Evolutionary conservation across 768 basidiomycete genomes (phyloP), one percentile per base, ranked within the genome.

Genomic region (Boletus rubescentipes): DNA sequence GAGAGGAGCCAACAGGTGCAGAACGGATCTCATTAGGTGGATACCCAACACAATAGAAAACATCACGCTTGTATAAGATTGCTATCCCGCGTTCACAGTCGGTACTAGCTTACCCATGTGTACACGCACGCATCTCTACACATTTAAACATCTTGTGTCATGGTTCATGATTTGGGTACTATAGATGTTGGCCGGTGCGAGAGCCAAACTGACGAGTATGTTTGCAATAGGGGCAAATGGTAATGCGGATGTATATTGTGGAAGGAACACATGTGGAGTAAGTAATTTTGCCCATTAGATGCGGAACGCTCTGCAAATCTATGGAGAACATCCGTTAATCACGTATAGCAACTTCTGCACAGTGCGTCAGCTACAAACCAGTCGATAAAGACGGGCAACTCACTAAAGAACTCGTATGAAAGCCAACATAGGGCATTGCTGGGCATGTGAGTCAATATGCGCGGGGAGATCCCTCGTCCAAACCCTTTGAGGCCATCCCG

Each of bases 351-450:
- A 78, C 83, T 72, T 87, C 85, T 87, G 72, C 54, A 66, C 60
- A 51, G 32, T 20, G 36, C 39, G 39, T 64, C 53, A 64, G 56
- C 10, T 30, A 11, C 38, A 45, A 31, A 32, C 34, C 26, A 23
- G n/a, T 29, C 26, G 42, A 26, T 16, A 49, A 52, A 36, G 20
- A 49, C 32, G 31, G 10, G 44, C 48, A 46, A 86, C 94, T 75
- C 69, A 96, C 94, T 97, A 82, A 97, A 97, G 75, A 96, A 97
- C 73, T 98, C 95, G 66, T 98, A 95, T 49, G 93, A 95, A 69
- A 95, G 76, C 97, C 96, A 99, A 73, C 91, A 96, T 45, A 99
- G 78, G 10, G 97, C 97, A 49, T 96, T 97, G 67, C 91, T 94
- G 7, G 97, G 97, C 86, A 98, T 91, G 64, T 90, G 91, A 23